Evolutionary conservation across 352 stramenopile genomes (phyloP).

Genomic region (Phytophthora sansomeana): DNA sequence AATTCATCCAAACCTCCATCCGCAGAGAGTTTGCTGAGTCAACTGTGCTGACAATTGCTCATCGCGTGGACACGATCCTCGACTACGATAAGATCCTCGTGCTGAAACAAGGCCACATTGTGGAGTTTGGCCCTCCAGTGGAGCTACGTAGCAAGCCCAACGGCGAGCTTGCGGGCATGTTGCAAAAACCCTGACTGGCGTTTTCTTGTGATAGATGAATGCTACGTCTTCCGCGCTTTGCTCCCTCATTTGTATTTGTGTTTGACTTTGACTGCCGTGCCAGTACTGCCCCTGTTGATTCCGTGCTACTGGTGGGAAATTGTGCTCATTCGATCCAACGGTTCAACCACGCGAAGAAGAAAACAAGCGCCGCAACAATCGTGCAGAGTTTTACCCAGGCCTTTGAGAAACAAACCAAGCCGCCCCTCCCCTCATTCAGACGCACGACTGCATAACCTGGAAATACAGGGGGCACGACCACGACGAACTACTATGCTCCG

Average conservation of each 20-base stretch:
- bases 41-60: constrained; percentile 91
- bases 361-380: too few relatives aligned
- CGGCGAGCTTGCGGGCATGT: constrained; percentile 59
- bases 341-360: too few relatives aligned
- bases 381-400: constrained; percentile 27
- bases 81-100: constrained; percentile 91
- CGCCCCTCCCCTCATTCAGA: constrained; percentile 40
- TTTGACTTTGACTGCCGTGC: not conserved
- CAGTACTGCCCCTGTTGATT: too few relatives aligned
- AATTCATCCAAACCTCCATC: constrained; percentile 73
- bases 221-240: not conserved
- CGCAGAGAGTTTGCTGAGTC: constrained; percentile 70
- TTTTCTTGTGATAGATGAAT: not conserved
- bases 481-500: constrained; percentile 43
- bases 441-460: constrained; percentile 51
- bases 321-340: too few relatives aligned
- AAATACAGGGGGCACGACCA: constrained; percentile 51
- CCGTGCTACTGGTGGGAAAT: too few relatives aligned
- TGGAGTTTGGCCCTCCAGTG: constrained; percentile 75
- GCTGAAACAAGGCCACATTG: constrained; percentile 73
- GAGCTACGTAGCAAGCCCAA: constrained; percentile 52
- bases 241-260: not conserved
- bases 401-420: too few relatives aligned
- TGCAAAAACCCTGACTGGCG: constrained; percentile 25
- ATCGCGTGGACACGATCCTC: constrained; percentile 88